Evolutionary conservation across 208 protist species (phyloP).

Genomic region (Willaertia magna): DNA sequence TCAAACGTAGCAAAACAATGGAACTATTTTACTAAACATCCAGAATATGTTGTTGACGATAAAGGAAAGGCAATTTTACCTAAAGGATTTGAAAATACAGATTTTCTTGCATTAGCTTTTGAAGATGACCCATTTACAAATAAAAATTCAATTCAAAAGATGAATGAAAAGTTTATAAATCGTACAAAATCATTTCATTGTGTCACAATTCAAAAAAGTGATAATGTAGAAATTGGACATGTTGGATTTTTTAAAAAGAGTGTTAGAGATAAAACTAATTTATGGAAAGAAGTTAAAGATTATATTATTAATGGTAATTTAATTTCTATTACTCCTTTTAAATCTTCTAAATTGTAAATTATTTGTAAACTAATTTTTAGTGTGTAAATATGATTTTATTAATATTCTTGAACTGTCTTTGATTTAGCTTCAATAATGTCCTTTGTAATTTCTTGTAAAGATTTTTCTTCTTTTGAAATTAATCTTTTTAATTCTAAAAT

Average conservation of each 20-base stretch:
- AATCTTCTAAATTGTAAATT: background rate
- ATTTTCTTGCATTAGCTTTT: background rate
- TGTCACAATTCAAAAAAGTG: background rate
- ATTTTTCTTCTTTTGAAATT: too few species aligned
- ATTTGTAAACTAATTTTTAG: too few species aligned
- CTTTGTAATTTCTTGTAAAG: too few species aligned
- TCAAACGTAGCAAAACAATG: background rate
- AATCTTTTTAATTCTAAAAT: too few species aligned
- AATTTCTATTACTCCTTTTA: background rate
- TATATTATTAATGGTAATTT: background rate
- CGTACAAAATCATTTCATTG: background rate
- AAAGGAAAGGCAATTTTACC: background rate
- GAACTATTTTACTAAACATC: background rate
- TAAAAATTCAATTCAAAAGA: background rate
- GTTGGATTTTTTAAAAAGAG: background rate
- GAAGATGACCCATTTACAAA: background rate
- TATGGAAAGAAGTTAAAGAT: background rate
- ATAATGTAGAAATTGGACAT: background rate
- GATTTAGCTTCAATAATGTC: too few species aligned
- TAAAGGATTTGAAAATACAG: background rate
- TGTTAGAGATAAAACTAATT: background rate
- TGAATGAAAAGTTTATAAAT: background rate
- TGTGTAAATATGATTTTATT: too few species aligned
- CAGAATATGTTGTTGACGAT: background rate
- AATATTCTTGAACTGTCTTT: too few species aligned